Evolutionary conservation across 345 rosid species (phyloP), one percentile per base, ranked within the genome.

Genomic region (Salix dunnii): DNA sequence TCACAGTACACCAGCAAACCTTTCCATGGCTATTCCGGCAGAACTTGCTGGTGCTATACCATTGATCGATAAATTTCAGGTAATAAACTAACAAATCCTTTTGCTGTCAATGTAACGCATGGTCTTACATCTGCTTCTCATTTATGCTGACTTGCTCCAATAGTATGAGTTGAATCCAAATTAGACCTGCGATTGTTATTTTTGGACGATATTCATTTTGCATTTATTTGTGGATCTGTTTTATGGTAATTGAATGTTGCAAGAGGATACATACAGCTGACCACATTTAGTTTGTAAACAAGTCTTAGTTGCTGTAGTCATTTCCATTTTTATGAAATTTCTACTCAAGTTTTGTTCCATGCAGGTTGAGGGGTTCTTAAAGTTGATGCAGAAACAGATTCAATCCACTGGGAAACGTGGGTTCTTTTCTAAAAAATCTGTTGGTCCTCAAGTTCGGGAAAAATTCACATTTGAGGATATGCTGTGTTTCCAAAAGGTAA

Each of bases 11-110:
- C 96, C 90, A 17, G 68, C 82, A 18, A 48, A 86, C 18, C 79
- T 86, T 46, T 86, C 97, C 36, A 83, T 82, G 87, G 78, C 92
- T 71, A 82, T 93, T 75, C 98, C 98, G 16, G 86, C 93, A 0
- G 98, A 96, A 72, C 97, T 96, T 84, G 96, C 99, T 68, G 91
- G 90, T 43, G 99, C 96, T 53, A 89, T 96, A 76, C 96, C 99
- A 46, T 90, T 96, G 88, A 88, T 93, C 73, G 97, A 93, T 80
- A 90, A 93, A 63, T 96, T 96, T 82, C 98, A 96, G 96, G 96
- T 91, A 55, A 58, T 12, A 58, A 63, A 77, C 2, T 66, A 75
- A 4, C 62, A 27, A 43, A 18, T 67, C 66, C 31, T 73, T 67
- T 71, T 31, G 61, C 68, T 46, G 17, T 68, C 17, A 35, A 46